These are phyloP conservation scores for Penicillium samsonianum DNA, from an alignment of 495 filamentous ascomycete genomes.

Conservation along the genomic window DNA sequence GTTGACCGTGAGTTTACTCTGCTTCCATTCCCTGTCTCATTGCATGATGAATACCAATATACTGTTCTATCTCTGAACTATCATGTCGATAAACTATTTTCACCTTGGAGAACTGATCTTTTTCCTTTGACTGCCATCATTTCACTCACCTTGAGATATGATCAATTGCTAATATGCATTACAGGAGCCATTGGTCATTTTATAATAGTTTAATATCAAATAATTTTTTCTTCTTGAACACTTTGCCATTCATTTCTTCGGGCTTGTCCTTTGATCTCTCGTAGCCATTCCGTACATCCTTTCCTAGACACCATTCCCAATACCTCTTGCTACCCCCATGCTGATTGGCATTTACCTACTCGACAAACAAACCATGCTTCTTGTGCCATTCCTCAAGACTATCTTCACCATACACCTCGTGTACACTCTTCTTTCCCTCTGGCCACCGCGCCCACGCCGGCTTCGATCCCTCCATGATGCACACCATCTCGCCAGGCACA, in stretches of 20 bases:
- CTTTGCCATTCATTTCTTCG: not conserved
- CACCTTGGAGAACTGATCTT: slow-evolving; percentile 95
- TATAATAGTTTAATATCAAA: slow-evolving; percentile 12
- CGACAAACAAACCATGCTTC: slow-evolving; percentile 40
- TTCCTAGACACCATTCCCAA: not conserved
- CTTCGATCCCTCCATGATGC: slow-evolving; percentile 50
- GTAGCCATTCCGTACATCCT: not conserved
- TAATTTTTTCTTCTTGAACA: not conserved
- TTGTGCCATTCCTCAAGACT: slow-evolving; percentile 58
- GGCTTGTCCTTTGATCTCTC: not conserved
- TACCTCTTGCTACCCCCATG: not conserved
- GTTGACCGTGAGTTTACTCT: slow-evolving; percentile 31
- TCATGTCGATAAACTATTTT: slow-evolving; percentile 72
- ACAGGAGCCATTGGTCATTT: slow-evolving; percentile 12
- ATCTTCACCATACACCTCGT: slow-evolving; percentile 42
- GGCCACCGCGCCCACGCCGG: slow-evolving; percentile 54
- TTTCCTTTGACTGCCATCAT: slow-evolving; percentile 22
- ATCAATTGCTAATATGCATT: slow-evolving; percentile 24
- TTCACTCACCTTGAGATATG: slow-evolving; percentile 22
- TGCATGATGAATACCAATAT: slow-evolving; percentile 70
- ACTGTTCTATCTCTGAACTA: slow-evolving; percentile 79
- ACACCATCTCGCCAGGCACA: slow-evolving; percentile 55
- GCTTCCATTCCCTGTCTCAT: slow-evolving; percentile 9
- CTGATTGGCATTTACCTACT: slow-evolving; percentile 10
- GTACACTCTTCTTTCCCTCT: slow-evolving; percentile 51